phyloP scores from a whole-genome alignment of 345 rosid genomes.

The Ceriops tagal region DNA sequence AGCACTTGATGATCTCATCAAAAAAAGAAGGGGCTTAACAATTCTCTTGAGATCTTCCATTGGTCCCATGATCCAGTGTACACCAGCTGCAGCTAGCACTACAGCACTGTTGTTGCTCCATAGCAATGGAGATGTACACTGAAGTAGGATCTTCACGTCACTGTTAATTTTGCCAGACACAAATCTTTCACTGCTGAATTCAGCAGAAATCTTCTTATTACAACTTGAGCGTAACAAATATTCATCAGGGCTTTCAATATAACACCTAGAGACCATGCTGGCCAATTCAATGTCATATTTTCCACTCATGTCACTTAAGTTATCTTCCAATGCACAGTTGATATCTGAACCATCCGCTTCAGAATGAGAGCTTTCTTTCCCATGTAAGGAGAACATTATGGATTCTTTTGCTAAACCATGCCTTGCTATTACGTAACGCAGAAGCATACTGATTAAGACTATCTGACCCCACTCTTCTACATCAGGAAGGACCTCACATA shows the following conservation, averaged over 20 bases:
- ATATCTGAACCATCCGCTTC: constrained; percentile 43
- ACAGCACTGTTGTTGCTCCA: constrained; percentile 96
- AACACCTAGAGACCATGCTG: constrained; percentile 55
- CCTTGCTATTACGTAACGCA: constrained; percentile 72
- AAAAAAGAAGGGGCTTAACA: constrained; percentile 84
- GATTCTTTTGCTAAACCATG: constrained; percentile 91
- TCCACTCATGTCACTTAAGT: constrained; percentile 25
- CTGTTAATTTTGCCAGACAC: constrained; percentile 63
- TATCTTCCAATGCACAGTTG: constrained; percentile 33
- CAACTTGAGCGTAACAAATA: constrained; percentile 61
- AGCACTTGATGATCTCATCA: constrained; percentile 76
- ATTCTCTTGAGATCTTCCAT: constrained; percentile 65
- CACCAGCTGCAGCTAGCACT: constrained; percentile 85
- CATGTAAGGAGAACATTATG: constrained; percentile 63
- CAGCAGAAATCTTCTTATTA: constrained; percentile 30
- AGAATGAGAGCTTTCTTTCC: constrained; percentile 34
- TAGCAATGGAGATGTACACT: constrained; percentile 83
- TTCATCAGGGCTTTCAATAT: constrained; percentile 93
- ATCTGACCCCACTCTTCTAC: constrained; percentile 99
- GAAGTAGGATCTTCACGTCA: constrained; percentile 73
- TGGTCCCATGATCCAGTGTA: constrained; percentile 95
- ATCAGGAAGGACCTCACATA: constrained; percentile 92
- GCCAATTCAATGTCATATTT: constrained; percentile 42
- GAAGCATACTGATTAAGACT: constrained; percentile 66
- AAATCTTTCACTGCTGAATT: constrained; percentile 42